Base-by-base conservation (phyloP, 495 filamentous ascomycete species). In the Neurospora sp. region DNA sequence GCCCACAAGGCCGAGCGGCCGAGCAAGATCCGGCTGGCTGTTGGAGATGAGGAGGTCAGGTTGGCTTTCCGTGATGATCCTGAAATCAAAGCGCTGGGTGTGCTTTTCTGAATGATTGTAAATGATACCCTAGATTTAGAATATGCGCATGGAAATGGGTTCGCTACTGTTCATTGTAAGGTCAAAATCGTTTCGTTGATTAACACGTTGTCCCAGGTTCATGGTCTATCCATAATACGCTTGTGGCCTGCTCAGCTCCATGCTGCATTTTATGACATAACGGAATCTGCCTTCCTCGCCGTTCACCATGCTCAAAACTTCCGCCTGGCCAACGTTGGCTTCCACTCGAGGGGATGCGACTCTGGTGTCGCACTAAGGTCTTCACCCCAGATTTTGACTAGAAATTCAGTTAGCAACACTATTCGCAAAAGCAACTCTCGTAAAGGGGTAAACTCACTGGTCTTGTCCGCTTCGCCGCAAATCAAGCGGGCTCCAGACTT, bases 391-490 rank as follows among this genome's bases (percentile, higher is more conserved):
- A 99, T 86, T 88, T 99, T 98, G 81, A 99, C 87, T 89, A 18
- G 27, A 18, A 44, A 83, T 22, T 44, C 0, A 27, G 73, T 84
- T 78, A 83, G 82, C 53, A 38, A 22, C 2, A 1, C 1, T 8
- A 66, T 16, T 10, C 12, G 35, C 11, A 6, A 72, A 40, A 66
- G 42, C 0, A 40, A 69, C 59, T 11, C 11, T 2, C 40, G 48
- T 38, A 40, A 44, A 72, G 31, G 22, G 22, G 61, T 5, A 39
- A 68, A 84, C 85, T 82, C 79, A 88, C 87, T 93, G 0, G 94
- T 97, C 87, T 99, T 99, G 81, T 99, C 96, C 16, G 93, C 92
- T 82, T 98, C 96, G 40, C 96, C 96, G 18, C 91, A 93, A 73
- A 99, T 95, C 76, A 99, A 84, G 76, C 96, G 87, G 75, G 97